Evolutionary conservation across 2,329 filamentous ascomycete genomes (phyloP).

Genomic region (Grosmannia clavigera): DNA sequence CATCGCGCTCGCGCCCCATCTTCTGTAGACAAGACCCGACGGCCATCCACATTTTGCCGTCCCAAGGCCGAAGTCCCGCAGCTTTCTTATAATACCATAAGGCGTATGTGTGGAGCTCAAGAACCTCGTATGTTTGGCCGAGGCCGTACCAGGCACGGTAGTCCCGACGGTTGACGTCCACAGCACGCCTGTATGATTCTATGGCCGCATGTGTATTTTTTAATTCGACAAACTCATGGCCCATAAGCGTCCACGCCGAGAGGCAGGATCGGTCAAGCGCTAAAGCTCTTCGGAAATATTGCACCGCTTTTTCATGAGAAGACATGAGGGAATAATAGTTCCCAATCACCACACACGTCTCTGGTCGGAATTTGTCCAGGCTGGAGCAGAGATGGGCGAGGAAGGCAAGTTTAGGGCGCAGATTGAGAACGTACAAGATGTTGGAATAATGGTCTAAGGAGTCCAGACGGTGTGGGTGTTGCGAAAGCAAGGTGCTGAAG

Average conservation of each 20-base stretch:
- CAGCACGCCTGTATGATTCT: constrained; percentile 87
- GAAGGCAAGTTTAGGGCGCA: constrained; percentile 81
- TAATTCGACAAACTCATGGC: constrained; percentile 95
- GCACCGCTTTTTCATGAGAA: constrained; percentile 93
- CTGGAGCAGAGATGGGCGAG: constrained; percentile 81
- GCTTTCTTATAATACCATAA: constrained; percentile 97
- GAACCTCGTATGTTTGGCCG: constrained; percentile 91
- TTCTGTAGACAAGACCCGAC: constrained; percentile 86
- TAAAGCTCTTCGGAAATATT: constrained; percentile 89
- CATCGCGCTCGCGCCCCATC: constrained; percentile 76
- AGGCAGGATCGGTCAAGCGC: constrained; percentile 83
- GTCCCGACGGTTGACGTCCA: constrained; percentile 91
- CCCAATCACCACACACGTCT: constrained; percentile 91
- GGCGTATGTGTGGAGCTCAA: constrained; percentile 96
- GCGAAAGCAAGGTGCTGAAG: constrained; percentile 69
- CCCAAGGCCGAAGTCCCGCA: constrained; percentile 83
- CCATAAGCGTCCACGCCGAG: constrained; percentile 97
- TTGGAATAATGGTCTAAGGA: constrained; percentile 94
- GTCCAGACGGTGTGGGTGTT: constrained; percentile 64
- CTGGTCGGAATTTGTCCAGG: constrained; percentile 90
- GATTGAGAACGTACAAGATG: constrained; percentile 85
- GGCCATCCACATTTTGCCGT: constrained; percentile 98
- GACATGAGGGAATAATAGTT: constrained; percentile 95
- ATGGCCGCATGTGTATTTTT: constrained; percentile 98
- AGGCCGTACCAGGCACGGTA: constrained; percentile 97